phyloP scores from a whole-genome alignment of 2,329 filamentous ascomycete genomes.

The Cladosporium halotolerans region DNA sequence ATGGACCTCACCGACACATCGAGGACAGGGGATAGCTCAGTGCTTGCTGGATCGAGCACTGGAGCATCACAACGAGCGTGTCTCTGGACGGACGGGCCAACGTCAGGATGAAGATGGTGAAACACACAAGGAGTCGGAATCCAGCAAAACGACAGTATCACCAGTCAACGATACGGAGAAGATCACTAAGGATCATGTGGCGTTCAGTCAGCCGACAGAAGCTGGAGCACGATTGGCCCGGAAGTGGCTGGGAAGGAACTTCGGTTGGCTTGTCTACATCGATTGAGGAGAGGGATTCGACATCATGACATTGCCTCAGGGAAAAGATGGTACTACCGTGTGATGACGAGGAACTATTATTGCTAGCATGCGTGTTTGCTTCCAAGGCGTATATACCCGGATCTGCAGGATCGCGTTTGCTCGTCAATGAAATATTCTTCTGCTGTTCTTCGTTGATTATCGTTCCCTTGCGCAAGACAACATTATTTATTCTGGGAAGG shows the following conservation, averaged over 20 bases:
- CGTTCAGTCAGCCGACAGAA: slow-evolving; percentile 62
- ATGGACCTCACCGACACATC: slow-evolving; percentile 55
- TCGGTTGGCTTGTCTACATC: slow-evolving; percentile 54
- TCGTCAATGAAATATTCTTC: too few relatives aligned
- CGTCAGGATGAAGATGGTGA: neutral
- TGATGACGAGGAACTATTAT: neutral
- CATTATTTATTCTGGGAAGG: too few relatives aligned
- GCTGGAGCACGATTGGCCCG: slow-evolving; percentile 53
- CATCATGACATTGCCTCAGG: neutral
- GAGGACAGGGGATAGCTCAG: slow-evolving; percentile 52
- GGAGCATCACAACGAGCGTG: slow-evolving; percentile 15
- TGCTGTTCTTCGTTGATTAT: too few relatives aligned
- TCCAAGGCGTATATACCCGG: neutral
- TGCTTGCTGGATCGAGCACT: slow-evolving; percentile 45
- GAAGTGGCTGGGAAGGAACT: slow-evolving; percentile 50
- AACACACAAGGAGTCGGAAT: neutral
- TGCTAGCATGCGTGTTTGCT: neutral
- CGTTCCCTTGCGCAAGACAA: too few relatives aligned
- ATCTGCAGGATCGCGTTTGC: too few relatives aligned
- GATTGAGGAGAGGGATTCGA: neutral
- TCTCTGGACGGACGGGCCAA: neutral
- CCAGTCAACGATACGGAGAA: slow-evolving; percentile 43
- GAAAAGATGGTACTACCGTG: neutral
- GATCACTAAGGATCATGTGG: slow-evolving; percentile 49
- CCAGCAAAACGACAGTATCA: neutral